Base-by-base conservation (phyloP, 352 stramenopile species). In the Phytopythium kandeliae region DNA sequence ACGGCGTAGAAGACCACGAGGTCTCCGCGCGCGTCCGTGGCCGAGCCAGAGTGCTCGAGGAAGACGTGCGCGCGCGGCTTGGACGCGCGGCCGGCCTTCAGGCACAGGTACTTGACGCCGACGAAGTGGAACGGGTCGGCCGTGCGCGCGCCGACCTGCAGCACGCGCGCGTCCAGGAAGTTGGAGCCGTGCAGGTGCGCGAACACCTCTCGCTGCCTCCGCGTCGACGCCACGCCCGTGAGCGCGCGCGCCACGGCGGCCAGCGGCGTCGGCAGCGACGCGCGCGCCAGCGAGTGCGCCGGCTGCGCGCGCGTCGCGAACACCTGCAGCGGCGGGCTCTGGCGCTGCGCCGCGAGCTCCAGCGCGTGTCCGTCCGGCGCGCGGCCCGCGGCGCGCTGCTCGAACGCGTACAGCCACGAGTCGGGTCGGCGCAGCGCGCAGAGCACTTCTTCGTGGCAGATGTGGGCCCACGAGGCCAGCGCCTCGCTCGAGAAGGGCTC, bases 51-150 rank as follows among this genome's bases (percentile, higher is more conserved):
- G 55, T 61, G 64, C 44, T 73, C 67, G 46, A 79, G 69, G 54
- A 66, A 83, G 10, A 83, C 28, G 31, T 64, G 68, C 33, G 75
- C 66, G 21, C 66, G 65, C 19, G 67, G 65, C 9, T 67, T 62
- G 22, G 28, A 4, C 28, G 28, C 65, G 54, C 28, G 74, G 33
- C 42, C 40, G 1, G 60, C 51, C 33, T 66, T 67, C 46, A 76
- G 58, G 17, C 60, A 63, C 21, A 55, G 55, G 60, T 69, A 78
- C 48, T 77, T 76, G 48, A 85, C 48, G 45, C 73, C 73, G 2
- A 78, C 65, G 35, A 77, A 85, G 35, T 60, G 67, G 46, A 73
- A 74, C 38, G 68, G 55, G 19, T 81, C 73, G 0, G 57, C 72
- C 22, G 57, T 49, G 21, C 48, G 49, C 51, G 72, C 58, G 43